Conservation (phyloP, 2,329 filamentous ascomycete genomes). For the Trichoderma sp. region DNA sequence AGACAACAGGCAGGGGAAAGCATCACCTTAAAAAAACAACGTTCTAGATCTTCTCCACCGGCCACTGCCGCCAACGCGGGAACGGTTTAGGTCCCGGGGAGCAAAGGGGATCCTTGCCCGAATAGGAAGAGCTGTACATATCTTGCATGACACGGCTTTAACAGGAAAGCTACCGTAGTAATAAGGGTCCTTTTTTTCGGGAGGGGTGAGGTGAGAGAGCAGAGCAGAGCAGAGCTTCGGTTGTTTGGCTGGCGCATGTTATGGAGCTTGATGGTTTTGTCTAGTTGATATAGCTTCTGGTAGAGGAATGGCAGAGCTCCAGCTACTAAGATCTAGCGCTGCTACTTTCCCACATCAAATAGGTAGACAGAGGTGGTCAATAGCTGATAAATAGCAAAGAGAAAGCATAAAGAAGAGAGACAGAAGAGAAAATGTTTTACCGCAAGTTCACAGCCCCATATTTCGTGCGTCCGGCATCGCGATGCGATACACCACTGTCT, state of each 20-base stretch:
- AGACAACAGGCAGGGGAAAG: not conserved
- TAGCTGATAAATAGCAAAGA: not conserved
- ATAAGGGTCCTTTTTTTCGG: not conserved
- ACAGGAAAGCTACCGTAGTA: not conserved
- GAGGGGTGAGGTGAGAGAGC: not conserved
- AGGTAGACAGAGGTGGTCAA: not conserved
- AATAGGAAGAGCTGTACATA: constrained; percentile 15
- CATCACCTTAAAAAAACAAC: not conserved
- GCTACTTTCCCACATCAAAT: not conserved
- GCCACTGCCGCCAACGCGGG: not conserved
- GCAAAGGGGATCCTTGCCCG: not conserved
- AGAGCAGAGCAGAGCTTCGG: not conserved
- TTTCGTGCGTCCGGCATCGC: constrained; percentile 19
- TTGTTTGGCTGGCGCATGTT: not conserved
- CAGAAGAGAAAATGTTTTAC: not conserved
- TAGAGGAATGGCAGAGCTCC: not conserved
- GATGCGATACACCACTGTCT: not conserved
- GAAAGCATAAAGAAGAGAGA: not conserved
- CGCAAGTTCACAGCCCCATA: constrained; percentile 9
- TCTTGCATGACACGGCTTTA: not conserved
- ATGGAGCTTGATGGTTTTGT: not conserved
- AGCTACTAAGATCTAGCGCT: not conserved
- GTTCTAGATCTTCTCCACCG: constrained; percentile 16
- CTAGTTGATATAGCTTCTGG: not conserved
- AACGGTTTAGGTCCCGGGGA: not conserved